Conservation (phyloP, 164 flowering plant genomes). For the Magnolia sinica region DNA sequence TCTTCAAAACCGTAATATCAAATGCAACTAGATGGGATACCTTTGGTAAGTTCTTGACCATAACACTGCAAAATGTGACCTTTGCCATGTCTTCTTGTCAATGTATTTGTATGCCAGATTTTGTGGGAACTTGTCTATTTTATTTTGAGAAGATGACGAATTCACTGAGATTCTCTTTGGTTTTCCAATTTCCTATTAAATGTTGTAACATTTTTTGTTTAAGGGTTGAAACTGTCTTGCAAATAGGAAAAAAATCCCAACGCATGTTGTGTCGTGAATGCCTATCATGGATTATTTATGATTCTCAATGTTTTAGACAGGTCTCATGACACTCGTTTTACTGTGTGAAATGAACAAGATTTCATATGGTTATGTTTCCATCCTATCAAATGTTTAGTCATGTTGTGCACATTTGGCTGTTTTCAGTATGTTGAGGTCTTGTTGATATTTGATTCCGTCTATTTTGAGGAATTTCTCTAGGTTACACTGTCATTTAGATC, state of each 20-base stretch:
- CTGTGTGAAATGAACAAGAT: no score
- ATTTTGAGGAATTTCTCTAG: background rate
- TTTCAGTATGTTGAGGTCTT: background rate
- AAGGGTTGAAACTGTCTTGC: no score
- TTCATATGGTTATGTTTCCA: no score
- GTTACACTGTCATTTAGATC: background rate
- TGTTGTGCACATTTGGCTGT: background rate
- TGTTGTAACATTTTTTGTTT: no score
- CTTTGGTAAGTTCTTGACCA: slow-evolving; percentile 60
- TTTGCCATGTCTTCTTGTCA: background rate
- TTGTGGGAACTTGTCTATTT: background rate
- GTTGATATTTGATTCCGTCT: background rate
- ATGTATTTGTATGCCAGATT: background rate
- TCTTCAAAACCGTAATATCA: slow-evolving; percentile 77
- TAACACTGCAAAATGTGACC: background rate
- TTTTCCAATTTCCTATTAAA: no score
- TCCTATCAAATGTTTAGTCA: background rate
- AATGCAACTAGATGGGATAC: slow-evolving; percentile 99
- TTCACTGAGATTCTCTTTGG: no score
- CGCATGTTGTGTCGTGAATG: no score
- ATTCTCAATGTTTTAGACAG: no score
- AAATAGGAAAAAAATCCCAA: no score
- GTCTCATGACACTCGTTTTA: no score
- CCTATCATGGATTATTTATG: no score
- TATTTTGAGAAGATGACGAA: no score